Evolutionary conservation across 306 rosid genomes (phyloP).

Genomic region (Vigna angularis): DNA sequence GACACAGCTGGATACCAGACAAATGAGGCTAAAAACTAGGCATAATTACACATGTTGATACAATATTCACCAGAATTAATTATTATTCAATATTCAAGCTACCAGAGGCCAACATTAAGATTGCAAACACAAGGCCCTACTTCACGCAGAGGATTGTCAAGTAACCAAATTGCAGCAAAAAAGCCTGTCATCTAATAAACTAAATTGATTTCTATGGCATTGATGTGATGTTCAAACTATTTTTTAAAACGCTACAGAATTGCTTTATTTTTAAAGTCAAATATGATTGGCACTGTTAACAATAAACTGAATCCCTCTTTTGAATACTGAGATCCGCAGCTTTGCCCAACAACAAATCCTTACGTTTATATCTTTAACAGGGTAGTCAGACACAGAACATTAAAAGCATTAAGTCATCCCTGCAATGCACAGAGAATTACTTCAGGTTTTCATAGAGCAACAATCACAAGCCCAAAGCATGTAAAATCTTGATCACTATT

Average conservation of each 20-base stretch:
- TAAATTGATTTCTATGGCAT: not conserved
- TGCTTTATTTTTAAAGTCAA: not conserved
- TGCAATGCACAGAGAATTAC: not conserved
- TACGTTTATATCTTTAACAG: conserved; percentile 20
- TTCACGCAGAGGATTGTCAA: not conserved
- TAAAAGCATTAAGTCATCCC: not conserved
- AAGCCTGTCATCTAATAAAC: conserved; percentile 18
- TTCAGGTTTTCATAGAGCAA: not conserved
- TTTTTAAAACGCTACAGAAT: conserved; percentile 18
- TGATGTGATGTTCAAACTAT: conserved; percentile 7
- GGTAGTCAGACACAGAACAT: not conserved
- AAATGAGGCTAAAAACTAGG: conserved; percentile 4
- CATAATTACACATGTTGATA: not conserved
- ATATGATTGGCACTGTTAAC: not conserved
- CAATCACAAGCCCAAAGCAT: not conserved
- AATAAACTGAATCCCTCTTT: conserved; percentile 27
- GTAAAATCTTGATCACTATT: not conserved
- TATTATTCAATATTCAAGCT: not conserved
- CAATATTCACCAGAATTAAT: not conserved
- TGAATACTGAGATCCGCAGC: conserved; percentile 8
- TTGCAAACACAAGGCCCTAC: not conserved
- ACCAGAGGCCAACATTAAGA: not conserved
- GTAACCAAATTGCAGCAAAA: conserved; percentile 23
- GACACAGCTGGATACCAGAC: not conserved
- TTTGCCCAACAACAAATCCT: conserved; percentile 1